Conservation (phyloP, 139 green algal genomes). For the Chloropicon primus region DNA sequence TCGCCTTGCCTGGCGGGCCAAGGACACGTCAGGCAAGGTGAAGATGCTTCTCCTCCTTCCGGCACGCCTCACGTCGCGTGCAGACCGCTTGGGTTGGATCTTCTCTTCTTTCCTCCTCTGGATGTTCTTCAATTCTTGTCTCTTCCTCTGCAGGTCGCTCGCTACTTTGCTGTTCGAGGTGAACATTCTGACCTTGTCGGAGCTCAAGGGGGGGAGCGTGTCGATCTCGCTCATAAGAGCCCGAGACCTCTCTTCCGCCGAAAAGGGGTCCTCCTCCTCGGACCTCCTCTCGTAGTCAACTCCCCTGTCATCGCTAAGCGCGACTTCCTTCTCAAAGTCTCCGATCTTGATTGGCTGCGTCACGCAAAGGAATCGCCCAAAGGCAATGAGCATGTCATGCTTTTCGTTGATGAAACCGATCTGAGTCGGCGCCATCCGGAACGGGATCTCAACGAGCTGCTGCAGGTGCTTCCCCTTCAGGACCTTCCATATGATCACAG, state of each 20-base stretch:
- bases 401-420: not conserved
- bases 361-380: not conserved
- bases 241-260: not conserved
- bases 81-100: not conserved
- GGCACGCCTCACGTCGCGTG: not conserved
- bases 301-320: not conserved
- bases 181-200: not conserved
- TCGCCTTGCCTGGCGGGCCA: not conserved
- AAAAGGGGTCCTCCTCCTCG: not conserved
- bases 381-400: not conserved
- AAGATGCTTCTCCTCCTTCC: not conserved
- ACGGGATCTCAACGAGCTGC: not conserved
- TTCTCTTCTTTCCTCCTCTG: not conserved
- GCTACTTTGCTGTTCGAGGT: not conserved
- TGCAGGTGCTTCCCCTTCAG: not conserved
- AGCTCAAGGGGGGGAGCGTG: not conserved
- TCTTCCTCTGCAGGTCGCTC: not conserved
- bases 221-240: not conserved
- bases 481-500: not conserved
- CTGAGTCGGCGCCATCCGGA: not conserved
- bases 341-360: not conserved
- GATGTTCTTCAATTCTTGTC: not conserved
- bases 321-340: not conserved
- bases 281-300: not conserved
- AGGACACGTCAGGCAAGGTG: not conserved